A percentile compares a stretch with the other conserved stretches of the same genome.
Conservation (phyloP, 2,329 filamentous ascomycete genomes). For the Fusarium sulawesiense region DNA sequence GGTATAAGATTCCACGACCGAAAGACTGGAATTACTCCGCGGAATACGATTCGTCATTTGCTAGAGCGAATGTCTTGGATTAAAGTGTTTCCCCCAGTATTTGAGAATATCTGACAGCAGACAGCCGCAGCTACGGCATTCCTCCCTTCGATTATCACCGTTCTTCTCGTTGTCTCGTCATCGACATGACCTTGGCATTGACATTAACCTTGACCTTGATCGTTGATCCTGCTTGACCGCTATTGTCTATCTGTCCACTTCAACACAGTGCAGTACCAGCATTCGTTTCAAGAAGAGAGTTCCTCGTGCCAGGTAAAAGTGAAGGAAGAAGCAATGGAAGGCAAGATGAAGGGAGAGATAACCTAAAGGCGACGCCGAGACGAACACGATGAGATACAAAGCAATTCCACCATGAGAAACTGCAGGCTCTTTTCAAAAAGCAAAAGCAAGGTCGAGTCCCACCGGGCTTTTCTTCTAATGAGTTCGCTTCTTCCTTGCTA, state of each 20-base stretch:
- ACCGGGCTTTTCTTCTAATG: background rate
- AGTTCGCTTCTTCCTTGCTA: background rate
- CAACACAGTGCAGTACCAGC: background rate
- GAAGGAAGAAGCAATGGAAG: slow-evolving; percentile 2
- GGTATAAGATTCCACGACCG: background rate
- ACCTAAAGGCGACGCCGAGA: slow-evolving; percentile 7
- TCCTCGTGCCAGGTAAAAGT: slow-evolving; percentile 2
- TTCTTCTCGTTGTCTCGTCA: slow-evolving; percentile 5
- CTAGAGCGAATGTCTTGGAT: background rate
- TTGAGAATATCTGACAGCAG: too few relatives aligned
- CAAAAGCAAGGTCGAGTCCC: background rate
- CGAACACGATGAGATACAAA: slow-evolving; percentile 13
- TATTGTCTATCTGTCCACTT: slow-evolving; percentile 10
- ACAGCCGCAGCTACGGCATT: background rate
- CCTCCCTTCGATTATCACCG: slow-evolving; percentile 6
- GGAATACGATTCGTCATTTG: background rate
- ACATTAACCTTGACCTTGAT: background rate
- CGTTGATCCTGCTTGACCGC: slow-evolving; percentile 25
- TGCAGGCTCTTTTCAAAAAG: background rate
- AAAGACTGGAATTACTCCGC: background rate
- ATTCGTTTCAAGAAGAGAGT: slow-evolving; percentile 2
- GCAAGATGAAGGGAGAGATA: background rate
- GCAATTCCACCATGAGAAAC: slow-evolving; percentile 27
- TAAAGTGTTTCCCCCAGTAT: background rate
- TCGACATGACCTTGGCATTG: slow-evolving; percentile 1